Percentiles rank a stretch among this genome's conserved stretches.
These are phyloP conservation scores for Penicillium sclerotiorum DNA, from an alignment of 2,329 filamentous ascomycete genomes.

Conservation along the genomic window DNA sequence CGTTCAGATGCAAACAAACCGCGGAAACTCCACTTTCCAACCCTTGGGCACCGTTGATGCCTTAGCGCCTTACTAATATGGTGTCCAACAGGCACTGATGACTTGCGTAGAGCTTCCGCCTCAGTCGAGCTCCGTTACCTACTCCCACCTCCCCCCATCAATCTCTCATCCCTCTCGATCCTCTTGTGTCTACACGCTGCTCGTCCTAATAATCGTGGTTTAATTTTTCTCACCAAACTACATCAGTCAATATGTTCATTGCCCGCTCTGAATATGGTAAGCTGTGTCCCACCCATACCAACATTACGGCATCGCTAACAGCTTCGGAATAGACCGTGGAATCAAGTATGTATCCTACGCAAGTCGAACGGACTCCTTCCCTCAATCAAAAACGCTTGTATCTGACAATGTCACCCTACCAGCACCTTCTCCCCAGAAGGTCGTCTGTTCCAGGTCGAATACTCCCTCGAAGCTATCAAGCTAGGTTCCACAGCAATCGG, in stretches of 20 bases:
- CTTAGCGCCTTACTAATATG: slow-evolving; percentile 18
- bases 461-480: slow-evolving; percentile 99
- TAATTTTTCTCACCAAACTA: not conserved
- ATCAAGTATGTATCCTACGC: slow-evolving; percentile 81
- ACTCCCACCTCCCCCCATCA: slow-evolving; percentile 11
- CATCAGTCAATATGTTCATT: slow-evolving; percentile 86
- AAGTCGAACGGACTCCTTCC: not conserved
- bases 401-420: slow-evolving; percentile 29
- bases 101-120: slow-evolving; percentile 40
- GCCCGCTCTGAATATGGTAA: slow-evolving; percentile 99
- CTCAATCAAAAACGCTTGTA: slow-evolving; percentile 10
- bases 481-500: slow-evolving; percentile 97
- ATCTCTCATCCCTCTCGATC: not conserved
- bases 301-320: slow-evolving; percentile 40
- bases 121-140: slow-evolving; percentile 31
- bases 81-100: slow-evolving; percentile 30
- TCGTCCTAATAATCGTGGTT: slow-evolving; percentile 2
- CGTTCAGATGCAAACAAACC: slow-evolving; percentile 5
- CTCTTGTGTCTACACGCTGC: not conserved
- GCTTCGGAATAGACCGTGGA: slow-evolving; percentile 56
- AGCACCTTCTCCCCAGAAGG: slow-evolving; percentile 99
- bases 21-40: slow-evolving; percentile 5
- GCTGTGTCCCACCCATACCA: slow-evolving; percentile 40
- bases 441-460: slow-evolving; percentile 99
- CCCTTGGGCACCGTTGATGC: slow-evolving; percentile 15